Evolutionary conservation across 2,329 filamentous ascomycete genomes (phyloP).

Genomic region (Xylariaceae sp.): DNA sequence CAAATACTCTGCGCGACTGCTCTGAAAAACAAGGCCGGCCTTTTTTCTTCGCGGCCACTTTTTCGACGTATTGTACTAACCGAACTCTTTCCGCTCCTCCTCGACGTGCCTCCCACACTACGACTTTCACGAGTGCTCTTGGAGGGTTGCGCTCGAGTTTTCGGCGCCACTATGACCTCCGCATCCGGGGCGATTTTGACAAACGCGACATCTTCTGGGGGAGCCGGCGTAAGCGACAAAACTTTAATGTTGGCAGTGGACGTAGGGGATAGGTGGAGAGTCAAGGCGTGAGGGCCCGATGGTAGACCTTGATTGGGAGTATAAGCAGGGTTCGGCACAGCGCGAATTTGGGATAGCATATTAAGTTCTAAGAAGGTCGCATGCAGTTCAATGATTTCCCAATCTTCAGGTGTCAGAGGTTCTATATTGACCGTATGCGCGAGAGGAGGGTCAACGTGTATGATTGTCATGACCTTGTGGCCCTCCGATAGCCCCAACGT

Average conservation of each 20-base stretch:
- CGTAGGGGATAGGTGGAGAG: constrained; percentile 91
- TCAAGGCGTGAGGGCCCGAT: constrained; percentile 75
- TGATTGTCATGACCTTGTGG: constrained; percentile 71
- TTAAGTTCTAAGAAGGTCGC: constrained; percentile 95
- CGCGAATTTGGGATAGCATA: constrained; percentile 88
- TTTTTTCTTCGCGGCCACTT: constrained; percentile 66
- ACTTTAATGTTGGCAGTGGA: constrained; percentile 92
- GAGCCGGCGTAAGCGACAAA: constrained; percentile 78
- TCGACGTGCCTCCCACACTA: constrained; percentile 80
- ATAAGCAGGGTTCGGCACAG: constrained; percentile 83
- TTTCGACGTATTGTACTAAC: constrained; percentile 70
- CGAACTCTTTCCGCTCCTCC: constrained; percentile 76
- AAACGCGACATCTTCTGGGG: constrained; percentile 73
- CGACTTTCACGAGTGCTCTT: constrained; percentile 74
- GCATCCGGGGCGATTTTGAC: constrained; percentile 93
- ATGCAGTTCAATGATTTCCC: constrained; percentile 98
- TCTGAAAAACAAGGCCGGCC: constrained; percentile 76
- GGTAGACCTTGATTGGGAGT: constrained; percentile 55
- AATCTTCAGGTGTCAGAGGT: constrained; percentile 91
- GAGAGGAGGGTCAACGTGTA: constrained; percentile 89
- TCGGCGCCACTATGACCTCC: constrained; percentile 96
- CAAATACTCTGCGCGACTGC: constrained; percentile 75
- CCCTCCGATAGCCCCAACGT: constrained; percentile 80
- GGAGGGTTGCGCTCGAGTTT: constrained; percentile 75
- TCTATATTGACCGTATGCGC: constrained; percentile 97